These are phyloP conservation scores for Syzygium aqueum DNA, from an alignment of 345 rosid genomes.

Conservation along the genomic window DNA sequence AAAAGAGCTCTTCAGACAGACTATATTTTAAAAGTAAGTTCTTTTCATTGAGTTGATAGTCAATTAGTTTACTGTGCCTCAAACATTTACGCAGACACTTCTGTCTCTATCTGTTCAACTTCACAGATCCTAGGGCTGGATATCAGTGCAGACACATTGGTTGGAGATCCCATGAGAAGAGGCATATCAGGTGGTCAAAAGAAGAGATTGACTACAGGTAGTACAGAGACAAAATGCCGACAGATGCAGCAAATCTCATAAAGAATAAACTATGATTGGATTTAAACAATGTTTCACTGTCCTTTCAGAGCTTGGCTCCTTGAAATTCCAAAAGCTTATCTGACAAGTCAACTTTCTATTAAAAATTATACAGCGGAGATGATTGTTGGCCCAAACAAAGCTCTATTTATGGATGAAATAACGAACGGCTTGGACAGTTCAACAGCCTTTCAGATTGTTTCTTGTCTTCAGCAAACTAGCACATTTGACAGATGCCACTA, in stretches of 20 bases:
- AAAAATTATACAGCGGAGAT: conserved; percentile 42
- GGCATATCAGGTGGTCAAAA: conserved; percentile 51
- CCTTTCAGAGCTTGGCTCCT: neutral
- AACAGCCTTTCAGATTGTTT: conserved; percentile 49
- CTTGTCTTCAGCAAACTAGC: conserved; percentile 57
- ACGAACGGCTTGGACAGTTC: conserved; percentile 67
- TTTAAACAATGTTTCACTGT: neutral
- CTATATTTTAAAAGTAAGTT: conserved; percentile 30
- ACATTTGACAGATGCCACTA: conserved; percentile 49
- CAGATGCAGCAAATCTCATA: neutral
- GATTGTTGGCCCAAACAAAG: conserved; percentile 57
- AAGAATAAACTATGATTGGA: neutral
- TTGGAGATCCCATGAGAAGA: conserved; percentile 35
- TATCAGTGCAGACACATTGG: conserved; percentile 35
- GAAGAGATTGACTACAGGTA: conserved; percentile 42
- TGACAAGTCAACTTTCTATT: neutral
- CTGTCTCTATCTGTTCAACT: conserved; percentile 1
- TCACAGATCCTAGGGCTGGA: conserved; percentile 38
- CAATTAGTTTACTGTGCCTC: neutral
- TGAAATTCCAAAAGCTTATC: neutral
- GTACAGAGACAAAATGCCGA: neutral
- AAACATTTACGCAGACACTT: neutral
- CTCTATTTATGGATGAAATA: conserved; percentile 68
- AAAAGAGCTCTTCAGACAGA: conserved; percentile 39
- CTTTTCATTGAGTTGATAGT: neutral